Evolutionary conservation across 2,329 filamentous ascomycete species (phyloP).

Genomic region (Aspergillus neotritici): DNA sequence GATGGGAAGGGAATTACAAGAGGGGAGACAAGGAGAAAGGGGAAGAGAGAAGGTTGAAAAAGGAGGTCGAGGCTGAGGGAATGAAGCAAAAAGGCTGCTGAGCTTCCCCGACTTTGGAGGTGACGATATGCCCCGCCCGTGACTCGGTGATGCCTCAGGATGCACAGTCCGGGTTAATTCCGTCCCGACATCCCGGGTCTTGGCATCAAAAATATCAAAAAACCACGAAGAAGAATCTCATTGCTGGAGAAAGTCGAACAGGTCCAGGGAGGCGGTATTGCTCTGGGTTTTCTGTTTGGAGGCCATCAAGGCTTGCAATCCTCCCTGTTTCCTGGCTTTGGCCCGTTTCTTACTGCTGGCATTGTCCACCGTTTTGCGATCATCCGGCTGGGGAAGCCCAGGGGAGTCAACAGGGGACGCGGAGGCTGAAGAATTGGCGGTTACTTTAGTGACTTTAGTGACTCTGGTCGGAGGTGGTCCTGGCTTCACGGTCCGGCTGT

Average conservation of each 20-base stretch:
- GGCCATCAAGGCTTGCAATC: constrained; percentile 50
- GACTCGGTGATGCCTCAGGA: too few relatives aligned
- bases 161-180: too few relatives aligned
- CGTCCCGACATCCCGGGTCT: constrained; percentile 15
- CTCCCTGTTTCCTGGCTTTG: constrained; percentile 50
- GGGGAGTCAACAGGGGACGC: constrained; percentile 3
- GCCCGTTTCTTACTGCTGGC: constrained; percentile 52
- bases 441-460: constrained; percentile 4
- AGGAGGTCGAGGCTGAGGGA: background rate
- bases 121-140: too few relatives aligned
- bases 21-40: background rate
- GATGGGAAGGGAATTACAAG: background rate
- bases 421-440: constrained; percentile 1
- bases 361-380: constrained; percentile 29
- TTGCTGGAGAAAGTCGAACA: constrained; percentile 51
- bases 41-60: background rate
- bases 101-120: background rate
- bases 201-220: constrained; percentile 14
- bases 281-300: constrained; percentile 32
- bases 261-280: constrained; percentile 38
- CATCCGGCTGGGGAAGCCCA: too few relatives aligned
- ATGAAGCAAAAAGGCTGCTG: background rate
- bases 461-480: constrained; percentile 10
- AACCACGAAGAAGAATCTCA: constrained; percentile 9
- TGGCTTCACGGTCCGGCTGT: constrained; percentile 27